Conservation (phyloP, 1,284 basidiomycete species). For the Cutaneotrichosporon cavernicola region DNA sequence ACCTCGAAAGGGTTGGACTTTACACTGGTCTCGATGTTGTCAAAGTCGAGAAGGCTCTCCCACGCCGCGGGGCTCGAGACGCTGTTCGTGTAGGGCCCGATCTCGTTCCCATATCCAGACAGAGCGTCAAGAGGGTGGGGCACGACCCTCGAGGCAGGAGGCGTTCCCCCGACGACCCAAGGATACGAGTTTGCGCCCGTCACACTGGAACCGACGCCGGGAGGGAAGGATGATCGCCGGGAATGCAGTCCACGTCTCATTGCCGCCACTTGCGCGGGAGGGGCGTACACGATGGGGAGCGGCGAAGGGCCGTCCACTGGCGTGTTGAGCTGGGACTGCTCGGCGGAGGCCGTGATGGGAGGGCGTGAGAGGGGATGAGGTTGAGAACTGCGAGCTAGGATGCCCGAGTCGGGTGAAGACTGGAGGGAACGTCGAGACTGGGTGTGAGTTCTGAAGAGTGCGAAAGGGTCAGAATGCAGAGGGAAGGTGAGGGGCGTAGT, state of each 20-base stretch:
- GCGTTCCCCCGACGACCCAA: conserved; percentile 22
- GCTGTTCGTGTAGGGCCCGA: conserved; percentile 1
- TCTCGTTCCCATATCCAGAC: conserved; percentile 16
- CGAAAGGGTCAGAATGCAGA: not conserved
- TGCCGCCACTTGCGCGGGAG: conserved; percentile 19
- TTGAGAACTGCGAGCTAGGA: conserved; percentile 2
- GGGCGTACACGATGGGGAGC: conserved; percentile 20
- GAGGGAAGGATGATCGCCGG: conserved; percentile 37
- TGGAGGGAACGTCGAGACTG: conserved; percentile 7
- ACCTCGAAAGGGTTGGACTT: not conserved
- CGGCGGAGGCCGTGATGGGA: conserved; percentile 16
- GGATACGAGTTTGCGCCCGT: conserved; percentile 25
- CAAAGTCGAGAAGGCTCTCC: conserved; percentile 38
- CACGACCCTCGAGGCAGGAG: not conserved
- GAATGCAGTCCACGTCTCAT: conserved; percentile 21
- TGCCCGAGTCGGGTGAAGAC: conserved; percentile 3
- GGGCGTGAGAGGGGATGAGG: conserved; percentile 24
- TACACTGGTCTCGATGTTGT: conserved; percentile 10
- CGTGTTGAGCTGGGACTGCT: not conserved
- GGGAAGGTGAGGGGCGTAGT: not conserved
- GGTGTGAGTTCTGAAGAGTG: conserved; percentile 1
- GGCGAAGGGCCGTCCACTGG: conserved; percentile 10
- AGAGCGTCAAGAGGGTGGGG: not conserved
- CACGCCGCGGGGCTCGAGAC: conserved; percentile 19
- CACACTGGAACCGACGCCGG: conserved; percentile 26